phyloP scores from a whole-genome alignment of 768 basidiomycete species.

The Rossbeevera mucosa region DNA sequence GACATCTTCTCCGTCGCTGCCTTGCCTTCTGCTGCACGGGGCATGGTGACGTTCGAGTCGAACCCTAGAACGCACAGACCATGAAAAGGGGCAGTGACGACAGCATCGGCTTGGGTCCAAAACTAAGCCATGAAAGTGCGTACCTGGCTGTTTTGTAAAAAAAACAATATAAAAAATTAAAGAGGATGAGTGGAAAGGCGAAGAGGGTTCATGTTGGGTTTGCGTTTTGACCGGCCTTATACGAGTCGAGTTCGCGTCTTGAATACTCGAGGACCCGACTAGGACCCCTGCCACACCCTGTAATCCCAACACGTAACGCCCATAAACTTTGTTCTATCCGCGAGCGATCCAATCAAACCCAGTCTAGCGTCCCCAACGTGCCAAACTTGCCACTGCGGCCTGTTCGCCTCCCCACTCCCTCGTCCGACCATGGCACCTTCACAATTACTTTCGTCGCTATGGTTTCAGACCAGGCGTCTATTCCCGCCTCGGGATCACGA shows the following conservation, averaged over 20 bases:
- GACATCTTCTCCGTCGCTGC: constrained; percentile 41
- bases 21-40: constrained; percentile 37
- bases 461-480: background rate
- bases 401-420: background rate
- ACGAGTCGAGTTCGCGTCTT: constrained; percentile 33
- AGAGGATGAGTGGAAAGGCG: constrained; percentile 32
- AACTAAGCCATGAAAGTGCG: too few species aligned
- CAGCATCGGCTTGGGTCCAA: too few species aligned
- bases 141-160: constrained; percentile 13
- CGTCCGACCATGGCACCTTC: background rate
- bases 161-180: constrained; percentile 3
- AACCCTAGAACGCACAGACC: constrained; percentile 25
- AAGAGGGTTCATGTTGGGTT: constrained; percentile 46
- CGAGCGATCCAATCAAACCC: background rate
- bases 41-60: constrained; percentile 33
- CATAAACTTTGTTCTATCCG: background rate
- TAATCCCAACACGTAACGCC: constrained; percentile 16
- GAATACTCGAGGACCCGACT: constrained; percentile 18
- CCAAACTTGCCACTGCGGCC: background rate
- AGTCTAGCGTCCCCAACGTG: constrained; percentile 2
- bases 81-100: constrained; percentile 32
- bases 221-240: constrained; percentile 53
- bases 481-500: background rate
- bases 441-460: constrained; percentile 3
- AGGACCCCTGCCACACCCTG: constrained; percentile 29